Base-by-base conservation (phyloP, 331 rosid species). In the Quercus lobata region DNA sequence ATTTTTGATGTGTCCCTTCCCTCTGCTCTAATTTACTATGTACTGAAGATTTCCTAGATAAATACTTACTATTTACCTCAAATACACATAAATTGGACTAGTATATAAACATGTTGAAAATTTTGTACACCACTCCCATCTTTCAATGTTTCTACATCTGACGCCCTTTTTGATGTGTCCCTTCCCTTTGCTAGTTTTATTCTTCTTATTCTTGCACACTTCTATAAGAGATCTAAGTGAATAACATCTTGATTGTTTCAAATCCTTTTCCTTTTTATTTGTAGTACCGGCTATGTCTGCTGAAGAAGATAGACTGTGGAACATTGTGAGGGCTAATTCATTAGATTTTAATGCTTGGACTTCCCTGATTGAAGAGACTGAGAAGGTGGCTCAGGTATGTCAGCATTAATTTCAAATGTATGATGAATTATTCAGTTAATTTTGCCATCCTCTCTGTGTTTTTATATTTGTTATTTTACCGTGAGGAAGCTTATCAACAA, bases 331-430 rank as follows among this genome's bases (percentile, higher is more conserved):
- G 73, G 93, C 97, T 35, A 92, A 92, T 89, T 93, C 99, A 58
- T 65, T 92, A 81, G 99, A 96, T 90, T 96, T 96, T 80, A 93
- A 89, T 86, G 89, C 95, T 17, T 96, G 99, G 99, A 96, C 95
- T 62, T 71, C 97, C 78, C 86, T 96, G 88, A 91, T 96, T 54
- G 99, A 96, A 79, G 99, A 93, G 86, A 92, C 99, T 19, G 99
- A 96, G 89, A 96, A 89, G 83, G 87, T 87, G 74, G 91, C 97
- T 46, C 97, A 93, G 98, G 99, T 93, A 75, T 78, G 85, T 68
- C 70, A 18, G 55, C 73, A 37, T 75, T 12, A 18, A 27, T 52
- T 46, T 69, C 58, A 71, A 19, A 78, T 17, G 12, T 66, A 56
- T 72, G 75, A 73, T 52, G 58, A 79, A 55, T 41, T 58, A 35